phyloP scores from a whole-genome alignment of 2,329 filamentous ascomycete genomes.

The Celoporthe dispersa region DNA sequence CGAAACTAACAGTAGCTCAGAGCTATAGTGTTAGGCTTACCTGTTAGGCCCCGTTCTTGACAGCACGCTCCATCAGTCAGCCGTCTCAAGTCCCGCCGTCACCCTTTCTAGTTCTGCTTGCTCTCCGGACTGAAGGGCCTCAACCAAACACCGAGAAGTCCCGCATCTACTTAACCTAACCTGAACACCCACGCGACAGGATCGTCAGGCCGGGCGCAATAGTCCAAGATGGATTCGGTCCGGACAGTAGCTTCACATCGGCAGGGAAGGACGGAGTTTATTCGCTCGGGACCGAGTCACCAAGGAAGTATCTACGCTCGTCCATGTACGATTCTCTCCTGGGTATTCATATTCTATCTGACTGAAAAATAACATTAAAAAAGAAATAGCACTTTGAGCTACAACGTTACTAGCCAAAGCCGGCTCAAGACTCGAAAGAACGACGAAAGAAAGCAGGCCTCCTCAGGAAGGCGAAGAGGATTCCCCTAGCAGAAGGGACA shows the following conservation, averaged over 20 bases:
- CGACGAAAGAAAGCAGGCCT: neutral
- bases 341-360: too few species aligned
- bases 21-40: neutral
- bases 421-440: neutral
- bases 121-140: neutral
- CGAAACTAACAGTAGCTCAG: slow-evolving; percentile 22
- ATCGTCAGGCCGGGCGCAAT: neutral
- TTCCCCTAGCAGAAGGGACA: too few species aligned
- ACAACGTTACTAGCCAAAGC: neutral
- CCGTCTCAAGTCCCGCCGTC: neutral
- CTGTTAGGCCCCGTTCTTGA: neutral
- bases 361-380: too few species aligned
- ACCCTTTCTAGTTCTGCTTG: neutral
- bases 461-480: neutral
- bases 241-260: slow-evolving; percentile 5
- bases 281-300: neutral
- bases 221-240: neutral
- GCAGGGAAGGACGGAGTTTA: slow-evolving; percentile 5
- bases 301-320: neutral
- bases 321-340: neutral
- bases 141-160: neutral
- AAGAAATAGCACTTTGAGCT: neutral
- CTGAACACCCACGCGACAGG: neutral
- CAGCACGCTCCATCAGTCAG: neutral
- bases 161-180: neutral